Evolutionary conservation across 306 rosid species (phyloP), one percentile per base, ranked within the genome.

Genomic region (Astragalus membranaceus): DNA sequence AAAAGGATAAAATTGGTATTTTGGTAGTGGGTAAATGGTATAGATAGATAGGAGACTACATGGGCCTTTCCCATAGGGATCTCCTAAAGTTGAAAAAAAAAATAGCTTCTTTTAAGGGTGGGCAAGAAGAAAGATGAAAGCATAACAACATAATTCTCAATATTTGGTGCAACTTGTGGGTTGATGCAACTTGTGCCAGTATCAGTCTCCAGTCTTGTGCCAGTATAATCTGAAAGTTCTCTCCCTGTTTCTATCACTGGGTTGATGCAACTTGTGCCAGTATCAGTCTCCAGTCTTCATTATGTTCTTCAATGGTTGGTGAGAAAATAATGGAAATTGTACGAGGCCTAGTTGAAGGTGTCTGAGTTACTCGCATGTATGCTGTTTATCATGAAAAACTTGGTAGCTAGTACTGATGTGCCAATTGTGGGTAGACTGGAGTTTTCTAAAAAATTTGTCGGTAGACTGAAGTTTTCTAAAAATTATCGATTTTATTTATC

Each of bases 331-430:
- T 60, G 51, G 29, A 68, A 13, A 47, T 41, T 59, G 48, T 66
- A 9, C 6, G 30, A 39, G 48, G 53, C 64, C 37, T 56, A 42
- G 39, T 41, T 62, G 69, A 51, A 37, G n/a, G n/a, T n/a, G n/a
- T 59, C 29, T 30, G 33, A 13, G 66, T 33, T 33, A 33, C 4
- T 6, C 57, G 3, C 51, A 37, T 51, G 43, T 14, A 29, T 32
- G 62, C 69, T 60, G 32, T 51, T 49, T 29, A 49, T 67, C 64
- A 56, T 37, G 32, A 62, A 72, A 76, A 50, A 17, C 29, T 54
- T 15, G n/a, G 70, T 23, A 23, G 26, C 2, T 12, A 16, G 70
- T 29, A 49, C 67, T 54, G 26, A 32, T 59, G 79, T 30, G 37
- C 62, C 49, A 48, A 73, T 52, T 17, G 49, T 29, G 55, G 37